Percentiles rank a stretch among this genome's conserved stretches.
Conservation (phyloP, 2,329 filamentous ascomycete species). For the Chrysoporthe austroafricana region DNA sequence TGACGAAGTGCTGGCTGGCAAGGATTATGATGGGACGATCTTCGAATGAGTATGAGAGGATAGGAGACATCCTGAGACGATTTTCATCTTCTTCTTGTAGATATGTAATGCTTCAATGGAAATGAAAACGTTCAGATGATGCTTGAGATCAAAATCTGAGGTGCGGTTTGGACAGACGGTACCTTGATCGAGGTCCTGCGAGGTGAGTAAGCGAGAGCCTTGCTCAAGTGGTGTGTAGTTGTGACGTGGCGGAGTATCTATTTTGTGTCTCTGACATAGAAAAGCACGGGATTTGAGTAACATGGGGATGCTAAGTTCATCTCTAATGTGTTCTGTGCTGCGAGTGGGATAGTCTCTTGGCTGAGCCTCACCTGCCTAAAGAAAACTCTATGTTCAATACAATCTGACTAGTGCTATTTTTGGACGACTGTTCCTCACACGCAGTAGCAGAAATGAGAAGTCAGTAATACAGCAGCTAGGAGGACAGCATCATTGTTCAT, state of each 20-base stretch:
- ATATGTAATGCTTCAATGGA: neutral
- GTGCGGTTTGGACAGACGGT: neutral
- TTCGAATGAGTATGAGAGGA: conserved; percentile 18
- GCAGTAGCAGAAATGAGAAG: neutral
- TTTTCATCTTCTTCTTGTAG: neutral
- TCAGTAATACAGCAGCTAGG: neutral
- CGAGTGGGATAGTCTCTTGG: no score
- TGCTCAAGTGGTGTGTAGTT: no score
- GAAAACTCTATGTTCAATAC: no score
- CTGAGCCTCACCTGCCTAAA: no score
- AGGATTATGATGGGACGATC: conserved; percentile 49
- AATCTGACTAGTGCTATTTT: no score
- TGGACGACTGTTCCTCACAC: no score
- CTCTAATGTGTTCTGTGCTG: no score
- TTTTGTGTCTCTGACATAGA: no score
- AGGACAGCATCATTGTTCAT: neutral
- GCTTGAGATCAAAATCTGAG: neutral
- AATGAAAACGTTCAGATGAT: neutral
- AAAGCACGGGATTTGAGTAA: no score
- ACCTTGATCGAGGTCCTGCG: neutral
- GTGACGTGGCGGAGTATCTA: no score
- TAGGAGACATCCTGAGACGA: neutral
- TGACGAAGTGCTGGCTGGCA: conserved; percentile 39
- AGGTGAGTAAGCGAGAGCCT: neutral
- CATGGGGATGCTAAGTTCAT: no score